phyloP scores from a whole-genome alignment of 441 rosid genomes.

The Eutrema salsugineum region DNA sequence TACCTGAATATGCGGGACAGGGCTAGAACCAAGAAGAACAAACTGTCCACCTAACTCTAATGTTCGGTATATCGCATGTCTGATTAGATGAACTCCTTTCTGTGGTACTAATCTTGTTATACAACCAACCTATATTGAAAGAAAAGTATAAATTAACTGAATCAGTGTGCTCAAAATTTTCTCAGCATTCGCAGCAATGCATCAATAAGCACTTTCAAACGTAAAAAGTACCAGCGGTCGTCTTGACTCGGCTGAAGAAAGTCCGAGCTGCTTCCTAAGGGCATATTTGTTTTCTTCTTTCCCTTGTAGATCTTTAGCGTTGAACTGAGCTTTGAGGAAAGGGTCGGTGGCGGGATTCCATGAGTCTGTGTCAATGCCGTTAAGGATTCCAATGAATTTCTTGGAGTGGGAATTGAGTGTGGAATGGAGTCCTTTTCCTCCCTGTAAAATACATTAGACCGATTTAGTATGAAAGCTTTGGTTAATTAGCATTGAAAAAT shows the following conservation, averaged over 20 bases:
- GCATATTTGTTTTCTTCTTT: slow-evolving; percentile 80
- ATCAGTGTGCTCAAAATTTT: neutral
- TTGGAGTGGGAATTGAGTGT: slow-evolving; percentile 80
- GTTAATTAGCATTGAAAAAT: neutral
- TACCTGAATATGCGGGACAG: slow-evolving; percentile 96
- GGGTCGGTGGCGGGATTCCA: slow-evolving; percentile 90
- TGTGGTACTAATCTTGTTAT: slow-evolving; percentile 96
- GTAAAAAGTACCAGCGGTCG: slow-evolving; percentile 68
- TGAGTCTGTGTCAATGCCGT: slow-evolving; percentile 87
- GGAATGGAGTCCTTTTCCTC: slow-evolving; percentile 90
- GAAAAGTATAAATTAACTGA: neutral
- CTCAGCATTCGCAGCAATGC: neutral
- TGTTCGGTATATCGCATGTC: slow-evolving; percentile 88
- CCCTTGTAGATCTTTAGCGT: slow-evolving; percentile 71
- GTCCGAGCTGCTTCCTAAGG: slow-evolving; percentile 69
- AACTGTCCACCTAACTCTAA: slow-evolving; percentile 96
- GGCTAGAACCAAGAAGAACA: slow-evolving; percentile 94
- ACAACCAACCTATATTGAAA: slow-evolving; percentile 72
- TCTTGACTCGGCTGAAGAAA: slow-evolving; percentile 57
- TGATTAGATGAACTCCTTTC: slow-evolving; percentile 94
- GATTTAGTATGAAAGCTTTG: neutral
- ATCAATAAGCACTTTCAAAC: neutral
- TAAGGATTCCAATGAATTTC: slow-evolving; percentile 85
- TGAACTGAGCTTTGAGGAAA: slow-evolving; percentile 77
- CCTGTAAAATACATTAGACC: slow-evolving; percentile 40